Base-by-base conservation (phyloP, 768 basidiomycete species). In the Calocybe indica region DNA sequence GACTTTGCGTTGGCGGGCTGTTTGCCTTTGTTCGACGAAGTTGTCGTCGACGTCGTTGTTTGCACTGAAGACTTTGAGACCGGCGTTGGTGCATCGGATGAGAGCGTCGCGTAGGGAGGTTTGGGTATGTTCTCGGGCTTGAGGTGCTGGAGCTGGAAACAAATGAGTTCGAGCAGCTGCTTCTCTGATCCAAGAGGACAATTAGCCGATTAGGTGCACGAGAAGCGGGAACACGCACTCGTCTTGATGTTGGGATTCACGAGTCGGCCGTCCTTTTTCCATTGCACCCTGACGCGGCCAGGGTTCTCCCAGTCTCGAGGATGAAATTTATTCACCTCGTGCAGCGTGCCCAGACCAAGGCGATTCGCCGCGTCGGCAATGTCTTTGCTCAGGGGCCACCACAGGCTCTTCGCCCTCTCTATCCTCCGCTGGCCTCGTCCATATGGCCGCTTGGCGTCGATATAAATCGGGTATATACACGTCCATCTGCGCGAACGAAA, bases 271-370 rank as follows among this genome's bases (percentile, higher is more conserved):
- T 90, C 85, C 63, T 85, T 85, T 76, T 88, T 92, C 86, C 87
- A 91, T 59, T 88, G 88, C 15, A 98, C 88, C 53, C 92, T 81
- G 50, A 99, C 91, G 22, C 95, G 79, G 7, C 95, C 95, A 0
- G 95, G 95, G 63, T 99, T 99, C 60, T 89, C 94, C 95, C 95
- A 99, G 64, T 99, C 95, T 44, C 90, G 79, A 8, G 95, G 95
- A 59, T 99, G 95, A 28, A 79, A 72, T 65, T 94, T 97, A 59
- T 80, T 78, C 34, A 91, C 89, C 71, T 98, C 93, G 56, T 93
- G 91, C 5, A 96, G 74, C 2, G 85, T 80, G 9, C 83, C 79
- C 6, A 97, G 70, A 1, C 92, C 87, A 10, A 98, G 67, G 30
- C 82, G 71, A 55, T 71, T 79, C 22, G 87, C 83, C 6, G 89